Base-by-base conservation (phyloP, 805 yeast species). In the Starmerella bombicola region DNA sequence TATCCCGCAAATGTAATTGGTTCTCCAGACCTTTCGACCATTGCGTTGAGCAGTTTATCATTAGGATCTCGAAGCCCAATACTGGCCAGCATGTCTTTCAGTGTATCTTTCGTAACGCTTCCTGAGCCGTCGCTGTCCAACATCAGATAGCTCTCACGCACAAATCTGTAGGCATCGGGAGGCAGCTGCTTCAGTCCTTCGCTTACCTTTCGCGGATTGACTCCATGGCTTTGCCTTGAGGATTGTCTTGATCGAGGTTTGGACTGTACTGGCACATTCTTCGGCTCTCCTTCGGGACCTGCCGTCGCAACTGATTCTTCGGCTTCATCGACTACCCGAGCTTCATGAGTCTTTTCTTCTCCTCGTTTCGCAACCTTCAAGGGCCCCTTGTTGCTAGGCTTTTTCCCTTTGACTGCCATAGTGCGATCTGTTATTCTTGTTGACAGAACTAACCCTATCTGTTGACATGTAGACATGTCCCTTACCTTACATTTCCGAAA, bases 81-180 rank as follows among this genome's bases (percentile, higher is more conserved):
- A 20, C 53, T 49, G 20, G 41, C 35, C 25, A 51, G 44, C 53
- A 53, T 46, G 21, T 40, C 47, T 15, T 37, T 32, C 33, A 53
- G 32, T 12, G 52, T 45, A 21, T 39, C 40, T n/a, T 46, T 39
- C n/a, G 52, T 33, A 2, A 53, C 53, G 12, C 48, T 31, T 15
- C 57, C 57, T 8, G 48, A 22, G 16, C 53, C 50, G 28, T 51
- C 55, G 26, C 47, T 46, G 40, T 53, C 57, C 15, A 53, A 43
- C 40, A 52, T 40, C 18, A 43, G 38, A 35, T 49, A 53, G 31
- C 53, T 42, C 38, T 53, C 57, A 20, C 56, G 51, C 5, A 53
- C 49, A 13, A 51, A 46, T 9, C 49, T 41, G 44, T 51, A 51
- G 9, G 54, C 52, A 2, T 45, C 41, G 7, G 51, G 57, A 12